A percentile compares a stretch with the other conserved stretches of the same genome.
Conservation (phyloP, 257 asterid genomes). For the Solanum pinnatisectum region DNA sequence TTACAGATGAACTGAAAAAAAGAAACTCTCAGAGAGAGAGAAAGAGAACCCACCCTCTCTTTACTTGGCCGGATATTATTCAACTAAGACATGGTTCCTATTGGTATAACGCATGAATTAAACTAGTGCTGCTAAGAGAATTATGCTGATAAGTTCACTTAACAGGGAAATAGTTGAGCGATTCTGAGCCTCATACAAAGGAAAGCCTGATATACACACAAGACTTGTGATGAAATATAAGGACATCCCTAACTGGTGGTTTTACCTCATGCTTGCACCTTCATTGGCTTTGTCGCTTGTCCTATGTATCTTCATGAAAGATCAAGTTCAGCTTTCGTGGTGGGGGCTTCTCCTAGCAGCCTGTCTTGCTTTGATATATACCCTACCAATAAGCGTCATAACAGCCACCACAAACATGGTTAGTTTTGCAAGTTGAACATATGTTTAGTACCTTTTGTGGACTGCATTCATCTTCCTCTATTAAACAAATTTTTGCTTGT, state of each 20-base stretch:
- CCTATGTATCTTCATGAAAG: conserved; percentile 47
- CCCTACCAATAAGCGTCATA: conserved; percentile 63
- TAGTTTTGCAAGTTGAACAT: not conserved
- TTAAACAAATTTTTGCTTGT: not conserved
- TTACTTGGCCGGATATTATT: not conserved
- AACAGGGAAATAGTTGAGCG: conserved; percentile 38
- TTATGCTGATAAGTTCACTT: not conserved
- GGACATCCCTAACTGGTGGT: conserved; percentile 82
- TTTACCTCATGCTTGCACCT: conserved; percentile 19
- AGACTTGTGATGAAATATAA: conserved; percentile 53
- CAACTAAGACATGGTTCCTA: not conserved
- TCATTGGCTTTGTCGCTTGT: conserved; percentile 36
- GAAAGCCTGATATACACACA: conserved; percentile 58
- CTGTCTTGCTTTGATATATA: conserved; percentile 33
- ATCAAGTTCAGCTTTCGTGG: conserved; percentile 71
- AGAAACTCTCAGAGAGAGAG: not conserved
- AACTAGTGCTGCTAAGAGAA: not conserved
- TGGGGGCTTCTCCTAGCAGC: conserved; percentile 63
- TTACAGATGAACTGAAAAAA: not conserved
- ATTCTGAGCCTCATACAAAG: conserved; percentile 21
- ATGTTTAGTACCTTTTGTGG: not conserved
- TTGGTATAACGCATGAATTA: not conserved
- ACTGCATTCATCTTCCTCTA: not conserved
- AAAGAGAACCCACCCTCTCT: not conserved
- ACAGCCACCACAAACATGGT: conserved; percentile 84